Conservation (phyloP, 768 basidiomycete genomes). For the Xerocomellus chrysenteron region DNA sequence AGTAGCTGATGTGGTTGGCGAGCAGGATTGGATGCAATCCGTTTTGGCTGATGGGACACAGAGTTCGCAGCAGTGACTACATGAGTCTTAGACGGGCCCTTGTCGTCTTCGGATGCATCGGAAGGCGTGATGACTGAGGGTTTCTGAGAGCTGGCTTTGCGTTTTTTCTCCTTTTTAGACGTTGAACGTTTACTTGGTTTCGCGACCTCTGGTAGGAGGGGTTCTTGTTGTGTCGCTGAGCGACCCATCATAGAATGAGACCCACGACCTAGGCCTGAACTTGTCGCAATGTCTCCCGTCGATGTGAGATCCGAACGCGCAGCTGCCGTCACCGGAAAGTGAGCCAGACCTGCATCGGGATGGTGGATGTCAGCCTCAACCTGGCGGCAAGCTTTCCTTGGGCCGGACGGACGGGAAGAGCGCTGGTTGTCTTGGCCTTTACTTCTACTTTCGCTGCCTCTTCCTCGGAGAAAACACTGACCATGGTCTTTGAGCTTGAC, state of each 20-base stretch:
- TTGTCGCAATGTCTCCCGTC: background rate
- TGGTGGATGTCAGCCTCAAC: background rate
- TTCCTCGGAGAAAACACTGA: background rate
- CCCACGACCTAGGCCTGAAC: background rate
- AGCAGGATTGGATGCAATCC: conserved; percentile 5
- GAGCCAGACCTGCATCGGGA: conserved; percentile 11
- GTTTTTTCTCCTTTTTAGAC: conserved; percentile 17
- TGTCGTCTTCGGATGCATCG: conserved; percentile 25
- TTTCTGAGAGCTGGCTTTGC: conserved; percentile 24
- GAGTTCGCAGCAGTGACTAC: background rate
- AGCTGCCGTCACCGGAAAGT: background rate
- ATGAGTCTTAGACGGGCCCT: background rate
- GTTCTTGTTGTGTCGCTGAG: background rate
- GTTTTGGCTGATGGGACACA: conserved; percentile 11
- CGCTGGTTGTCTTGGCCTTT: background rate
- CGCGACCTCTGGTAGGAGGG: background rate
- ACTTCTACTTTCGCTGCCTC: background rate
- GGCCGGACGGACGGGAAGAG: background rate
- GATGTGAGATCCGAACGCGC: background rate
- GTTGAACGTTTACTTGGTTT: background rate
- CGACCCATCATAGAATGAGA: background rate
- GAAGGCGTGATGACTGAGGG: conserved; percentile 15
- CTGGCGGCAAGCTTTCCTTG: background rate
- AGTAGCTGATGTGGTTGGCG: background rate
- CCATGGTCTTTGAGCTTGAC: conserved; percentile 1